Conservation (phyloP, 2,329 filamentous ascomycete genomes). For the Juglanconis oblonga region DNA sequence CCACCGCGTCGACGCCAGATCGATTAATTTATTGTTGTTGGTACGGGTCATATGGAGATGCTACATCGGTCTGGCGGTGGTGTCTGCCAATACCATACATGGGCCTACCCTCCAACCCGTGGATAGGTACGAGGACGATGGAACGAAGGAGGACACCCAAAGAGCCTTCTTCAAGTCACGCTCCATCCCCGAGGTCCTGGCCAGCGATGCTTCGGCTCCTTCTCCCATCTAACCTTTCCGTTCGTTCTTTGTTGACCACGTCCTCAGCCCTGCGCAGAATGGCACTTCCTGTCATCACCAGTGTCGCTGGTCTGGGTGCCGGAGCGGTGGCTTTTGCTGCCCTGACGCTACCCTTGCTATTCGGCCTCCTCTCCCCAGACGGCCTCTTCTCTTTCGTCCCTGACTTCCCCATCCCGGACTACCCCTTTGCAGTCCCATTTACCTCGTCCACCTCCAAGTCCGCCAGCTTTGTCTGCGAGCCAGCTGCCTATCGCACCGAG, state of each 20-base stretch:
- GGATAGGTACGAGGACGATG: too few species aligned
- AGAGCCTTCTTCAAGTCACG: too few species aligned
- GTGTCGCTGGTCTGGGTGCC: neutral
- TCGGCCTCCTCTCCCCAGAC: slow-evolving; percentile 3
- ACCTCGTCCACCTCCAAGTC: neutral
- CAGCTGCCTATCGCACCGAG: slow-evolving; percentile 35
- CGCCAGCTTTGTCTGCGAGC: slow-evolving; percentile 26
- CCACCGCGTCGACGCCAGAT: too few species aligned
- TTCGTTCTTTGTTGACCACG: neutral
- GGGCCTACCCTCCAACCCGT: too few species aligned
- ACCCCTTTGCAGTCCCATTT: slow-evolving; percentile 18
- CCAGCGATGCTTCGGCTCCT: too few species aligned
- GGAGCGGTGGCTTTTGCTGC: slow-evolving; percentile 10
- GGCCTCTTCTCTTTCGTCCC: slow-evolving; percentile 23
- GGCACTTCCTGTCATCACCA: neutral
- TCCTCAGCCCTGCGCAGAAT: neutral
- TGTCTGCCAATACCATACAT: too few species aligned
- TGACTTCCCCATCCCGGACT: slow-evolving; percentile 21
- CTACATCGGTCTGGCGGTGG: too few species aligned
- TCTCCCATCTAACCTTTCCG: neutral
- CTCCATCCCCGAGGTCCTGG: too few species aligned
- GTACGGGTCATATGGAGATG: too few species aligned
- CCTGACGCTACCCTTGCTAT: slow-evolving; percentile 12
- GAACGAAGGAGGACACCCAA: too few species aligned
- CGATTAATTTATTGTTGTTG: too few species aligned